A percentile compares a stretch with the other conserved stretches of the same genome.
These are phyloP conservation scores for Mortierella sp. DNA, from an alignment of 371 early-diverging fungal species.

Conservation along the genomic window DNA sequence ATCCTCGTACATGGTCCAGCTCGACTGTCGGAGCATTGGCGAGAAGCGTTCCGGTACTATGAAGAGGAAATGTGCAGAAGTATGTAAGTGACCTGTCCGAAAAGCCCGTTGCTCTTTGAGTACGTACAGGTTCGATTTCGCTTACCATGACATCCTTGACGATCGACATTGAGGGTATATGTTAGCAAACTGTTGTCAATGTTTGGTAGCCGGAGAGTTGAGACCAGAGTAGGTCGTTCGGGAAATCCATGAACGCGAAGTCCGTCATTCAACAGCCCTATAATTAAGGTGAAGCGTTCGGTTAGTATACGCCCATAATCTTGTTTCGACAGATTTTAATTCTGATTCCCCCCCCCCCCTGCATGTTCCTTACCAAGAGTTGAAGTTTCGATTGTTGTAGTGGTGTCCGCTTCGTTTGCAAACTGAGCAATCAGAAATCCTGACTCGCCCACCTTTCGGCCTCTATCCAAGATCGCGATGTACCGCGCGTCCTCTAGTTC, in stretches of 20 bases:
- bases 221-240: conserved; percentile 60
- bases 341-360: neutral
- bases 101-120: neutral
- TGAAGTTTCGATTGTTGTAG: conserved; percentile 59
- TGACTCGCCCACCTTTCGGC: conserved; percentile 36
- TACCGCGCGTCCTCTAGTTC: conserved; percentile 45
- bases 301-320: too few relatives aligned
- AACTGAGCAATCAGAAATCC: conserved; percentile 71
- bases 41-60: conserved; percentile 58
- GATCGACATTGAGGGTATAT: conserved; percentile 67
- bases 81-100: neutral
- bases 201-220: conserved; percentile 67
- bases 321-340: neutral
- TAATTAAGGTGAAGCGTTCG: neutral
- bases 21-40: conserved; percentile 78
- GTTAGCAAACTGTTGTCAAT: conserved; percentile 75
- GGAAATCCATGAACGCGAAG: conserved; percentile 56
- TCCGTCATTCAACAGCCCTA: conserved; percentile 55
- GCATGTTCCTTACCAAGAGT: conserved; percentile 58
- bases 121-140: neutral
- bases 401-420: conserved; percentile 54
- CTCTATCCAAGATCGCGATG: conserved; percentile 62
- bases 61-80: neutral
- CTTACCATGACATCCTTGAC: conserved; percentile 60
- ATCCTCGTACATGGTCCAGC: conserved; percentile 79